Base-by-base conservation (phyloP, 257 asterid species). In the Solanum raphanifolium region DNA sequence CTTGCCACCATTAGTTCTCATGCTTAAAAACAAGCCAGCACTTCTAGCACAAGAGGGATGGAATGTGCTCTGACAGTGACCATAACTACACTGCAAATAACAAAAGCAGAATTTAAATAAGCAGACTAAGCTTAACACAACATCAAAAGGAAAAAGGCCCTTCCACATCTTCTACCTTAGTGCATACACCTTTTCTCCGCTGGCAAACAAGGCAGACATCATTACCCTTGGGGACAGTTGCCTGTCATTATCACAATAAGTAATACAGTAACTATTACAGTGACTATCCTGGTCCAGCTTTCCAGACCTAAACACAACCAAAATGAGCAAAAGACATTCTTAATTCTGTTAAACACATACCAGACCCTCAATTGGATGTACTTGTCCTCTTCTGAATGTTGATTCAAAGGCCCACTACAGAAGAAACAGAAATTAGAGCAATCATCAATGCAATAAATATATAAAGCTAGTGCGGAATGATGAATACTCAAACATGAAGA, bases 11-110 rank as follows among this genome's bases (percentile, higher is more conserved):
- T 41, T 90, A 84, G 94, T 93, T 86, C 95, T 92, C 88, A 91
- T 92, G 48, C 87, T 94, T 98, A 97, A 94, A 93, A 91, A 94
- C 93, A 94, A 96, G 89, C 95, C 98, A 89, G 99, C 95, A 93
- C 98, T 95, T 88, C 98, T 95, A 88, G 98, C 99, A 93, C 99
- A 97, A 86, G 94, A 93, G 84, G 99, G 98, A 91, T 97, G 99
- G 90, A 97, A 96, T 86, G 96, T 87, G 89, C 94, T 93, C 87
- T 94, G 98, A 87, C 99, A 97, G 92, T 97, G 98, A 87, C 99
- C 99, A 90, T 94, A 95, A 90, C 95, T 94, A 91, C 99, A 97
- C 99, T 97, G 98, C 86, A 89, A 86, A 88, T 35, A 89, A 84
- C 35, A 86, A 90, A 89, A 78, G 65, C 84, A 69, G 23, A 46